phyloP scores from a whole-genome alignment of 2,329 filamentous ascomycete species.

The Celoporthe dispersa region DNA sequence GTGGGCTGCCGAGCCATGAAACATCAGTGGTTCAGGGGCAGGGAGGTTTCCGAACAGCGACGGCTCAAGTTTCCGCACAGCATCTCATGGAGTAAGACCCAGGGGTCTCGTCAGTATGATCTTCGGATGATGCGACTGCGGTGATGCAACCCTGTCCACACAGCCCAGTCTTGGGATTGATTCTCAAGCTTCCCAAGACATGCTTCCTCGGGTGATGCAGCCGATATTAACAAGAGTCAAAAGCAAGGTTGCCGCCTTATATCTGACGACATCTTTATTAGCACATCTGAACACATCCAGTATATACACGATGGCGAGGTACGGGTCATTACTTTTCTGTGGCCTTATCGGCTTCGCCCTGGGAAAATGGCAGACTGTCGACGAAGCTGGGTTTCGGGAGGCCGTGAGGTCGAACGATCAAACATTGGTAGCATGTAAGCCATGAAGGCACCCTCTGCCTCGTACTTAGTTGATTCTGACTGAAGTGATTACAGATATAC shows the following conservation, averaged over 20 bases:
- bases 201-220: conserved; percentile 8
- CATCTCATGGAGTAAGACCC: not conserved
- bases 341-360: not conserved
- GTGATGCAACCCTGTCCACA: conserved; percentile 5
- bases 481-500: not conserved
- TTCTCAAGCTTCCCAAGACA: not conserved
- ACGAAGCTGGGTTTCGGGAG: conserved; percentile 12
- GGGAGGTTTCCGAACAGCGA: not conserved
- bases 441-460: not conserved
- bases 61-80: not conserved
- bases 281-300: not conserved
- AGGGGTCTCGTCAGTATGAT: conserved; percentile 25
- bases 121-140: conserved; percentile 22
- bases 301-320: conserved; percentile 2
- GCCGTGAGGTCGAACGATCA: conserved; percentile 15
- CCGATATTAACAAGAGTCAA: not conserved
- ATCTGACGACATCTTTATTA: not conserved
- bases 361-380: conserved; percentile 18
- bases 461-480: not conserved
- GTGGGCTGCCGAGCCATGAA: not conserved
- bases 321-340: not conserved
- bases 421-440: conserved; percentile 26
- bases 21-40: not conserved
- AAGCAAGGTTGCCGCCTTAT: not conserved
- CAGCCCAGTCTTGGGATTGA: not conserved